These are phyloP conservation scores for Neofusicoccum sp. DNA, from an alignment of 2,329 filamentous ascomycete genomes.

Conservation along the genomic window DNA sequence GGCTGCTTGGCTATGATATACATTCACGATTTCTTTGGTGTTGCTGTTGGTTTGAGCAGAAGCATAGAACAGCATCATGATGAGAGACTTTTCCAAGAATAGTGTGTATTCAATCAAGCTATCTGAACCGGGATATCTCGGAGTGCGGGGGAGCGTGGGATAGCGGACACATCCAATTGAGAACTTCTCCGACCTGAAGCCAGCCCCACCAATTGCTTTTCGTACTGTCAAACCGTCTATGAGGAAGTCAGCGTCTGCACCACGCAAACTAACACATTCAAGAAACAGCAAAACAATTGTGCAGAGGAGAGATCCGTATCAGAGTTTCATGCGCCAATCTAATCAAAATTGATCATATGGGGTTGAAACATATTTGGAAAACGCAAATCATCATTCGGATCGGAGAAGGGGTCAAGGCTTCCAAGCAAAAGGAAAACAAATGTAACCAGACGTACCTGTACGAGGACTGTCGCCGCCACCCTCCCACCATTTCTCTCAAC, in stretches of 20 bases:
- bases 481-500: background rate
- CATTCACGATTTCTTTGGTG: too few species aligned
- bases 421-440: too few species aligned
- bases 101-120: too few species aligned
- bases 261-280: background rate
- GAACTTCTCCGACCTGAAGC: too few species aligned
- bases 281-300: background rate
- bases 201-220: too few species aligned
- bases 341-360: slow-evolving; percentile 11
- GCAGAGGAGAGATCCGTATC: background rate
- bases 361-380: slow-evolving; percentile 14
- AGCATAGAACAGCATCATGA: too few species aligned
- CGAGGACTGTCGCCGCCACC: background rate
- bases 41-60: too few species aligned
- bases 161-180: too few species aligned
- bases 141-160: too few species aligned
- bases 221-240: background rate
- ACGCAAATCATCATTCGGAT: slow-evolving; percentile 11
- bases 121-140: too few species aligned
- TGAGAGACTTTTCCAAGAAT: too few species aligned
- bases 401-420: background rate
- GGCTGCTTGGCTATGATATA: too few species aligned
- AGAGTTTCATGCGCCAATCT: slow-evolving; percentile 10
- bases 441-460: background rate
- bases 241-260: background rate